Conservation (phyloP, 805 yeast species). For the Wickerhamiella azymoides region DNA sequence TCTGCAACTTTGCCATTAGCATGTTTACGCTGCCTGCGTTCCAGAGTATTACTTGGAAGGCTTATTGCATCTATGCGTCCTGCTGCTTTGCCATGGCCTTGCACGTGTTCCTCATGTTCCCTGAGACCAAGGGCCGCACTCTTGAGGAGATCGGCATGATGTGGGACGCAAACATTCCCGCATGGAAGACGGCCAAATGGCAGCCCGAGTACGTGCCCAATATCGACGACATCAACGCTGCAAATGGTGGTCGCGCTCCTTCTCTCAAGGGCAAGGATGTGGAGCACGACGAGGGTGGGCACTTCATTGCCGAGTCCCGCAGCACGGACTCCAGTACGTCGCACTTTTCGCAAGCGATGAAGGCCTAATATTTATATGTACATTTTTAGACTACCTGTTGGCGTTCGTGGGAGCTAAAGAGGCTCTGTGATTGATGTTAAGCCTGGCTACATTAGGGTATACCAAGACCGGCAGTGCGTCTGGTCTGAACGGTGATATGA, state of each 20-base stretch:
- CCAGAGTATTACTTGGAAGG: conserved; percentile 53
- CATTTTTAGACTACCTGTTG: too few species aligned
- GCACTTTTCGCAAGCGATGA: too few species aligned
- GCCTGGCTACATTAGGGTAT: too few species aligned
- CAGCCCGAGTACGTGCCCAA: conserved; percentile 10
- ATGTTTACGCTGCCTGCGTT: conserved; percentile 59
- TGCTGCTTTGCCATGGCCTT: conserved; percentile 43
- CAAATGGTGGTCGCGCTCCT: conserved; percentile 21
- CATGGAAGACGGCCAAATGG: conserved; percentile 16
- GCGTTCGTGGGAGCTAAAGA: too few species aligned
- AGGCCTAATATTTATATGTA: too few species aligned
- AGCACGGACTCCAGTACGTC: too few species aligned
- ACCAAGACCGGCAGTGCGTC: too few species aligned
- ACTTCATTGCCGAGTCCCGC: too few species aligned
- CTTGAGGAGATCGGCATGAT: conserved; percentile 56
- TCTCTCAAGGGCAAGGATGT: conserved; percentile 8
- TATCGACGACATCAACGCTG: conserved; percentile 18
- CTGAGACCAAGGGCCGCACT: conserved; percentile 53
- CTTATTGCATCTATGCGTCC: conserved; percentile 65
- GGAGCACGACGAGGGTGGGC: background rate
- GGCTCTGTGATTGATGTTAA: too few species aligned
- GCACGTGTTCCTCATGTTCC: conserved; percentile 43
- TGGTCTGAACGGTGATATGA: too few species aligned
- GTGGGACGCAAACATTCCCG: conserved; percentile 28
- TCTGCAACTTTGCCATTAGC: conserved; percentile 61